Evolutionary conservation across 1,284 basidiomycete species (phyloP), one percentile per base, ranked within the genome.

Genomic region (Fistulina hepatica): DNA sequence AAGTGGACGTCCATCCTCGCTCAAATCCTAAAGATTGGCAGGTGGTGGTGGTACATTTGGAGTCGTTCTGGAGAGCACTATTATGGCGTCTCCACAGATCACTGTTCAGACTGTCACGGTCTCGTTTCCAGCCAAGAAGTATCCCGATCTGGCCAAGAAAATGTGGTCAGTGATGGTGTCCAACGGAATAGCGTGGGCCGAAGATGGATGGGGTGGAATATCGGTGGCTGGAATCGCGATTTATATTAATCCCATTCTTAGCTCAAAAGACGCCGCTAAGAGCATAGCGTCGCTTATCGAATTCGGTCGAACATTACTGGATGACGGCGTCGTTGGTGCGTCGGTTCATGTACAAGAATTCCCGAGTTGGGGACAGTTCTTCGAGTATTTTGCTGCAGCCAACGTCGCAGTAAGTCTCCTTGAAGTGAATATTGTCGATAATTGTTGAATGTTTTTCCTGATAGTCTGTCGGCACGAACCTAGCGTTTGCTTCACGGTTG

Each of bases 191-290:
- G 47, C 50, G 39, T 69, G 64, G 65, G 61, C 61, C 6, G 48
- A 63, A 16, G 61, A 69, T 42, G 72, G 71, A 15, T 74, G 71
- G 71, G 71, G 72, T 27, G 69, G 69, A 5, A 43, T 40, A 28
- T 32, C 36, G 13, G 35, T 41, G 27, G 39, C 37, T 33, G 28
- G 27, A 24, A 43, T 43, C 21, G 48, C 45, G 27, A 39, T 55
- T 9, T 55, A 50, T 34, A 33, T 46, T 9, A 50, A 46, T 20
- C 47, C 49, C 5, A 42, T 27, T 9, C 44, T 59, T 22, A 52
- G 48, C 19, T 40, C 52, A 21, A 51, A 46, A 1, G 52, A 56
- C 1, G 64, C 66, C 2, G 44, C 50, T n/a, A 48, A 43, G 23
- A 62, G 64, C 8, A 60, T 69, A 59, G 51, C 53, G n/a, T 57